A percentile compares a stretch with the other conserved stretches of the same genome.
Conservation (phyloP, 345 rosid genomes). For the Populus alba region DNA sequence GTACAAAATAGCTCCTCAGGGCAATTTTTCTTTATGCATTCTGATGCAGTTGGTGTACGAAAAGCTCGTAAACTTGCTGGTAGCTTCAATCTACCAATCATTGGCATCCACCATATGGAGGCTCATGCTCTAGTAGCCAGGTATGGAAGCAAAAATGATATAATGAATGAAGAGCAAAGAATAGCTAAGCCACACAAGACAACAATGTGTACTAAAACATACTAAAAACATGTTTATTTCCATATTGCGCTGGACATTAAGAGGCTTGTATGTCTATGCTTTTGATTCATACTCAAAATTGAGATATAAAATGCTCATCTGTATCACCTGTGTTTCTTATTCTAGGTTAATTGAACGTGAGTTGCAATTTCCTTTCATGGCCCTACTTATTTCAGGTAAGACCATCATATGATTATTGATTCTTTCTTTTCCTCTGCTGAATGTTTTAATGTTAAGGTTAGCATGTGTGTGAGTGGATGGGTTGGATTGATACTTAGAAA, state of each 20-base stretch:
- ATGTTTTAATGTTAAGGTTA: neutral
- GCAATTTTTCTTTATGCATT: conserved; percentile 12
- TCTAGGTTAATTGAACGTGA: conserved; percentile 66
- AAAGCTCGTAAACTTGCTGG: conserved; percentile 82
- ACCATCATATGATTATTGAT: neutral
- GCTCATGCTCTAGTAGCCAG: conserved; percentile 93
- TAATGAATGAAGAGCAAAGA: neutral
- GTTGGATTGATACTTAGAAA: neutral
- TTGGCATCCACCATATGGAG: conserved; percentile 96
- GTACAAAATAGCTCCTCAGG: neutral
- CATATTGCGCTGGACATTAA: no score
- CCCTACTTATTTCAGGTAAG: conserved; percentile 87
- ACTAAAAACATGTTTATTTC: neutral
- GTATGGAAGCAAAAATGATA: conserved; percentile 28
- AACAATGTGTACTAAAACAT: neutral
- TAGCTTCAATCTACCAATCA: conserved; percentile 58
- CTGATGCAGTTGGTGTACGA: conserved; percentile 77
- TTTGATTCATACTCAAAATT: neutral
- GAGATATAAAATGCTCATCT: neutral
- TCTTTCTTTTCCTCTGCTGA: neutral
- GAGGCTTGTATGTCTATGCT: neutral
- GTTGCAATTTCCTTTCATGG: conserved; percentile 87
- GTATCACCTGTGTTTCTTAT: conserved; percentile 1
- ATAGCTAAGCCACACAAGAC: neutral
- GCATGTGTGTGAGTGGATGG: neutral